Base-by-base conservation (phyloP, 2,329 filamentous ascomycete species). In the Fusarium pininemorale region DNA sequence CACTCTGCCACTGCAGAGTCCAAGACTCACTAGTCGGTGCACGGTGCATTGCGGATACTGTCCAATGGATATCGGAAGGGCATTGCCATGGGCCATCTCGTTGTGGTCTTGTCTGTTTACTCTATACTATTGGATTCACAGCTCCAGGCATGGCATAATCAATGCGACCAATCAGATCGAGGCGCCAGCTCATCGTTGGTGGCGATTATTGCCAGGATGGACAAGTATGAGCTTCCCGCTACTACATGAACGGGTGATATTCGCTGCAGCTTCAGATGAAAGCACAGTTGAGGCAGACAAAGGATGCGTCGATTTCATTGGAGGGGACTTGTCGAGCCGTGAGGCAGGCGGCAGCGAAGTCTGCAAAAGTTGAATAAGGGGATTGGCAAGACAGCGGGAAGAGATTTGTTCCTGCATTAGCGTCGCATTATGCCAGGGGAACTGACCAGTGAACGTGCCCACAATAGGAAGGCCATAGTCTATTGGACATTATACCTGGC, bases 351-450 rank as follows among this genome's bases (percentile, higher is more conserved):
- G 26, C 39, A 63, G 51, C 20, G 48, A 64, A 41, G n/a, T 48
- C 38, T 55, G 53, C 38, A 53, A 65, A 39, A 58, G 30, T 51
- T 18, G 48, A 51, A 56, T 53, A 58, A 66, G 54, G 63, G 65
- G 60, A 71, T 60, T 59, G 57, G 64, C 69, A 69, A 69, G 64
- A 69, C 65, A 59, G 66, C 67, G 66, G 71, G 69, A 69, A 63
- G 68, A 67, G 50, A 63, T 63, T 70, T 74, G 77, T 78, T 78
- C 77, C 77, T 78, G 77, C 77, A 78, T 77, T 78, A 78, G 77
- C 69, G 69, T 63, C 62, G 22, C 44, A 58, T 60, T 57, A 63
- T 75, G 66, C 58, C 73, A 77, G 73, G 69, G 68, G 73, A 54
- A 37, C 44, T 54, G 61, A 48, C 60, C 62, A 69, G 54, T 68